phyloP scores from a whole-genome alignment of 768 basidiomycete species.

The Serendipita sp. region DNA sequence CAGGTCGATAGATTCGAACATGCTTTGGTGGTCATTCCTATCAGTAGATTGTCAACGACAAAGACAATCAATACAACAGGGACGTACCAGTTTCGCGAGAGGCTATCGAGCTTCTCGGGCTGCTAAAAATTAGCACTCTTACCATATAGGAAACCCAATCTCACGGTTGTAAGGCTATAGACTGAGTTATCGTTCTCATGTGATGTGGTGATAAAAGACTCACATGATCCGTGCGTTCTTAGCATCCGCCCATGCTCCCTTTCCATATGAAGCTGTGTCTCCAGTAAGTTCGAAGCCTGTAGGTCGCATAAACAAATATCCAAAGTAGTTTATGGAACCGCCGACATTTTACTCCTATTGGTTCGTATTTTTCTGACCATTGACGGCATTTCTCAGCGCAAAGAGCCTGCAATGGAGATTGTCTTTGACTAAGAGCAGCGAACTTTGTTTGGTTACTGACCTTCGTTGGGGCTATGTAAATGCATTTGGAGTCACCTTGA shows the following conservation, averaged over 20 bases:
- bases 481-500: conserved; percentile 37
- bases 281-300: conserved; percentile 84
- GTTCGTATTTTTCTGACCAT: conserved; percentile 68
- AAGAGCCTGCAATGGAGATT: conserved; percentile 40
- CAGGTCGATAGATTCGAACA: conserved; percentile 55
- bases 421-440: background rate
- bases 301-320: background rate
- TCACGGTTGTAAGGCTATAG: conserved; percentile 60
- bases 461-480: conserved; percentile 92
- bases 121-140: conserved; percentile 18
- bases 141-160: conserved; percentile 9
- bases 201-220: conserved; percentile 12
- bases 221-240: conserved; percentile 68
- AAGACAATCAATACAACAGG: conserved; percentile 1
- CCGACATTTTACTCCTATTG: conserved; percentile 61
- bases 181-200: background rate
- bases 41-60: background rate
- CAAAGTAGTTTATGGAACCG: background rate
- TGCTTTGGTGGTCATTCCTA: conserved; percentile 48
- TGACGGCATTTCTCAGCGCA: conserved; percentile 74
- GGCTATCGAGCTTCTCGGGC: conserved; percentile 94
- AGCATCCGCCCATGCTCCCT: conserved; percentile 55
- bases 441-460: conserved; percentile 21
- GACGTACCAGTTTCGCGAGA: conserved; percentile 70
- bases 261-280: conserved; percentile 58